Base-by-base conservation (phyloP, 441 rosid species). In the Pelargonium cotyledonis region DNA sequence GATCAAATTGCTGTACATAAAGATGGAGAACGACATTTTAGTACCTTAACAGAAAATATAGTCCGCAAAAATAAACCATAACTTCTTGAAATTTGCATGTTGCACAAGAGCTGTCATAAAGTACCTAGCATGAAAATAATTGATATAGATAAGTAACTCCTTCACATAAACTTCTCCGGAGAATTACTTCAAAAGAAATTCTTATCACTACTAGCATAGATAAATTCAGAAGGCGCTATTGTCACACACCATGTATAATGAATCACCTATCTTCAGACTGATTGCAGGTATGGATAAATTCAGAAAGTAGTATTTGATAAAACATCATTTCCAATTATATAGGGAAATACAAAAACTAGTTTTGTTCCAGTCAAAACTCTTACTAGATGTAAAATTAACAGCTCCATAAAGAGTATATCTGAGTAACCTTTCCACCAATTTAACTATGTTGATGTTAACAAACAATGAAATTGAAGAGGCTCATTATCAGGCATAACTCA, bases 1-100 rank as follows among this genome's bases (percentile, higher is more conserved):
- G 92, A 87, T 94, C 99, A 80, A 91, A 94, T 35, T 82, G 90
- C 99, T 94, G 86, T 78, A 75, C 35, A 21, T 49, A 67, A 64
- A 65, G 43, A 70, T 31, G 43, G 23, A 11, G 29, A 51, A 47
- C 14, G 11, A 9, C 55, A 18, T 15, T 10, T 66, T 65, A 71
- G 18, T 43, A 16, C 40, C 46, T 74, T 43, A 31, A 44, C 18
- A 15, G 41, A 7, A 77, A 70, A 11, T 15, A 65, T 62, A 60
- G 35, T 7, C 67, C 16, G n/a, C 18, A 62, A 14, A 5, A 26
- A 31, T n/a, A 35, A 31, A 64, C 19, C 31, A 12, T 63, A 38
- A 38, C 62, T 57, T 57, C 41, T 38, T 38, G 1, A 12, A 26
- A 69, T 44, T 12, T 6, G 40, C 57, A 35, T 7, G 14, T n/a